Conservation (phyloP, 2,329 filamentous ascomycete species). For the Botrytis squamosa region DNA sequence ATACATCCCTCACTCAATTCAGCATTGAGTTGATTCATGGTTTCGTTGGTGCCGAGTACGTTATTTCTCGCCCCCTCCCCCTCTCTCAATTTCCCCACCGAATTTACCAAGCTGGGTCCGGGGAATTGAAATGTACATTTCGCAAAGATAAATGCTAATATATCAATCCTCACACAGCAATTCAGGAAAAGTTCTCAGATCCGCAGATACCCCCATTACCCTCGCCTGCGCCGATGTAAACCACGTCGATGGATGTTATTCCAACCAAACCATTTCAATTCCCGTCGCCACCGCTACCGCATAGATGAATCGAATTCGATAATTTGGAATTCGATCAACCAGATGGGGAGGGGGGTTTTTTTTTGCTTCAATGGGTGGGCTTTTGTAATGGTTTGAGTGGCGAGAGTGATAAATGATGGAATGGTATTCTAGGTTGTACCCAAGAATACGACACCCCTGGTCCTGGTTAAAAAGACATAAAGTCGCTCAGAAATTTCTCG, state of each 20-base stretch:
- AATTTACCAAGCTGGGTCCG: not conserved
- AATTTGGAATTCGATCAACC: not conserved
- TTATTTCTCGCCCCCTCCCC: not conserved
- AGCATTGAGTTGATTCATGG: conserved; percentile 29
- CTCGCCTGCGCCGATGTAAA: conserved; percentile 21
- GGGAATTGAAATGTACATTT: not conserved
- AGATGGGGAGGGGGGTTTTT: no score
- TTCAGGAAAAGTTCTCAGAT: not conserved
- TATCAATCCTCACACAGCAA: not conserved
- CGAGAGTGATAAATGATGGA: not conserved
- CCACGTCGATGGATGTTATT: conserved; percentile 19
- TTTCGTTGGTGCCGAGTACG: conserved; percentile 32
- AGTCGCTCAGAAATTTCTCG: not conserved
- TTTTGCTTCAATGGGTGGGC: not conserved
- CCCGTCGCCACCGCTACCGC: not conserved
- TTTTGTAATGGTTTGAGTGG: not conserved
- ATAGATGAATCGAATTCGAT: not conserved
- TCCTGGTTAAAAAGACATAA: not conserved
- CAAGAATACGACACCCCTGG: not conserved
- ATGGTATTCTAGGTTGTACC: not conserved
- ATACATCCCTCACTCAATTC: conserved; percentile 27
- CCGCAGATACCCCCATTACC: not conserved
- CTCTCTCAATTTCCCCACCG: not conserved
- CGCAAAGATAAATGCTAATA: not conserved
- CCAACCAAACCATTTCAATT: conserved; percentile 14